Conservation (phyloP, 768 basidiomycete species). For the Russula sp. region DNA sequence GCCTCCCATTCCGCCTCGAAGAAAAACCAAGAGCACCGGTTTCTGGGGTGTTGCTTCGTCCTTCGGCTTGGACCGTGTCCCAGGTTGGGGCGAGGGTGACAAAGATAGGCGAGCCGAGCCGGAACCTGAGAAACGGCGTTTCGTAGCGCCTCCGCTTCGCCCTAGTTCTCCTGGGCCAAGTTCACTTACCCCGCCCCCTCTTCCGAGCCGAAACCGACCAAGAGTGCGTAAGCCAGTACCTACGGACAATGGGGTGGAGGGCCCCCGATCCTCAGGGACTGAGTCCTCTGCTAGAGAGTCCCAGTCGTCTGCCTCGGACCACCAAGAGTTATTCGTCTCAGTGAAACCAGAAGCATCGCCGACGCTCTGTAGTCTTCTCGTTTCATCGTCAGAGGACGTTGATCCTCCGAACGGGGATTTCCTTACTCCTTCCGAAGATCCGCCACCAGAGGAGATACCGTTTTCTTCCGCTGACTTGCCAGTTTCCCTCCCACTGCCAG, state of each 20-base stretch:
- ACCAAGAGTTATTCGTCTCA: neutral
- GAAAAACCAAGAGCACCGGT: slow-evolving; percentile 33
- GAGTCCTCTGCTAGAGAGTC: slow-evolving; percentile 1
- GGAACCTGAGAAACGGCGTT: slow-evolving; percentile 27
- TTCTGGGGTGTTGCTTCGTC: slow-evolving; percentile 65
- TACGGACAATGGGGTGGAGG: neutral
- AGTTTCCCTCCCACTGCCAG: slow-evolving; percentile 22
- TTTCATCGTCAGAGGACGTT: slow-evolving; percentile 4
- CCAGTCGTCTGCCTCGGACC: neutral
- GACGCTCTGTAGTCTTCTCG: slow-evolving; percentile 14
- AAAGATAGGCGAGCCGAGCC: slow-evolving; percentile 27
- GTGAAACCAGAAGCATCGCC: slow-evolving; percentile 7
- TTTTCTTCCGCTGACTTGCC: slow-evolving; percentile 22
- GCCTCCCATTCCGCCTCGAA: slow-evolving; percentile 58
- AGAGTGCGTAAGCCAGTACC: neutral
- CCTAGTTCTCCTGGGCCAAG: slow-evolving; percentile 1
- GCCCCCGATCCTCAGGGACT: neutral
- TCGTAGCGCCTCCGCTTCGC: slow-evolving; percentile 20
- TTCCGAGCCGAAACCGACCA: slow-evolving; percentile 18
- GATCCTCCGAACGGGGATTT: slow-evolving; percentile 1
- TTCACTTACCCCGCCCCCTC: slow-evolving; percentile 17
- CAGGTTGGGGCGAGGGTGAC: slow-evolving; percentile 42
- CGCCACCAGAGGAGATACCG: neutral
- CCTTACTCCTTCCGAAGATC: slow-evolving; percentile 15
- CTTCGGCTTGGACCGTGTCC: slow-evolving; percentile 42